Conservation (phyloP, 2,329 filamentous ascomycete species). For the Orbilia blumenaviensis region DNA sequence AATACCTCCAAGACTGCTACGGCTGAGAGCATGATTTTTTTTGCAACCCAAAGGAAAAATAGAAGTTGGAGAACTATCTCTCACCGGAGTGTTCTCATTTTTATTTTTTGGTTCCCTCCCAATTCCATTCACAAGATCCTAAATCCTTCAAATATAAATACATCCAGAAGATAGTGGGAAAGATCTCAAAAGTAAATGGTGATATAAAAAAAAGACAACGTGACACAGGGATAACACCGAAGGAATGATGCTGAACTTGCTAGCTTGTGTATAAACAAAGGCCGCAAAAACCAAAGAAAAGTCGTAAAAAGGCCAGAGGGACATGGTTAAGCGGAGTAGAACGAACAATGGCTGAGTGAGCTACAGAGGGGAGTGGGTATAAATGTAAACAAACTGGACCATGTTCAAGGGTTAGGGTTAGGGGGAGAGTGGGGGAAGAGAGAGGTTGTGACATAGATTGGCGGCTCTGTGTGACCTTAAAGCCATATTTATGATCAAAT, state of each 20-base stretch:
- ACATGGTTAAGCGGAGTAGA: conserved; percentile 12
- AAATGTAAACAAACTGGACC: not conserved
- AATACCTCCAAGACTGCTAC: not conserved
- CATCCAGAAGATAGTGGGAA: conserved; percentile 10
- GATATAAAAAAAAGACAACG: conserved; percentile 15
- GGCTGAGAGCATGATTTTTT: not conserved
- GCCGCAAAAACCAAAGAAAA: conserved; percentile 2
- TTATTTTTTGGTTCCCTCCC: not conserved
- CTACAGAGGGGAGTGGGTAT: not conserved
- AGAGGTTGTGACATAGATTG: not conserved
- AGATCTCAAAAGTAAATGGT: conserved; percentile 20
- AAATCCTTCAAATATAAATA: conserved; percentile 43
- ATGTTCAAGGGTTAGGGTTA: not conserved
- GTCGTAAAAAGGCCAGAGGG: conserved; percentile 3
- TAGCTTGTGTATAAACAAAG: conserved; percentile 18
- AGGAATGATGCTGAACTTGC: conserved; percentile 46
- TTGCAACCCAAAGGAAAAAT: conserved; percentile 1
- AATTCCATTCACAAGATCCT: conserved; percentile 34
- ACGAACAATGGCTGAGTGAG: not conserved
- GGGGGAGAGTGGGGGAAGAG: not conserved
- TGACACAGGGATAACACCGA: conserved; percentile 37
- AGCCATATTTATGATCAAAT: conserved; percentile 9
- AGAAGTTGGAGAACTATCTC: not conserved
- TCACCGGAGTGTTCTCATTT: not conserved
- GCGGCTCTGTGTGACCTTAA: conserved; percentile 17